These are phyloP conservation scores for Adansonia grandidieri DNA, from an alignment of 441 rosid genomes.

Conservation along the genomic window DNA sequence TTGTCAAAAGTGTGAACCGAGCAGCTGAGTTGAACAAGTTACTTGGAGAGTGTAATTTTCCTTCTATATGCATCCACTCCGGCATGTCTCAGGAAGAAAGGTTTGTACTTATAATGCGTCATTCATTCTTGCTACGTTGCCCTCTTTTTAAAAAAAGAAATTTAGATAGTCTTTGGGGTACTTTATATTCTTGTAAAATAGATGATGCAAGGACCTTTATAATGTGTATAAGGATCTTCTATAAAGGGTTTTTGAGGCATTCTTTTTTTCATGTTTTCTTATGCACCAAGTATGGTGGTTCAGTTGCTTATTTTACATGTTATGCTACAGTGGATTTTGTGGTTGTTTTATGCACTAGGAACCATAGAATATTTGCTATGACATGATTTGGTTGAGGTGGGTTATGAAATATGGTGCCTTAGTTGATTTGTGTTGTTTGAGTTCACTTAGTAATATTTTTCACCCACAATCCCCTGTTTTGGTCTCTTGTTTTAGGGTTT, in stretches of 20 bases:
- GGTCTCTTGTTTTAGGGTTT: neutral
- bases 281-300: neutral
- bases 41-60: constrained; percentile 93
- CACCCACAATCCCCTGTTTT: neutral
- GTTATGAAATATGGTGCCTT: neutral
- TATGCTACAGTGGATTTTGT: neutral
- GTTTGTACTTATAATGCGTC: constrained; percentile 35
- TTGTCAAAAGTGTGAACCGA: constrained; percentile 93
- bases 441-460: neutral
- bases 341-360: neutral
- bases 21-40: constrained; percentile 94
- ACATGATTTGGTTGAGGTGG: neutral
- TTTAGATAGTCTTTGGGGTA: neutral
- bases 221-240: neutral
- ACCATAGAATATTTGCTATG: neutral
- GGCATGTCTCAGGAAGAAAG: constrained; percentile 99
- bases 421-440: neutral
- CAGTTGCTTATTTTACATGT: neutral
- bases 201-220: neutral
- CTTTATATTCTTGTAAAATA: neutral
- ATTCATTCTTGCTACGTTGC: neutral
- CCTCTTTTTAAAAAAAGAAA: too few species aligned
- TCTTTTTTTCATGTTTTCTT: neutral
- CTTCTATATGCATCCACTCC: constrained; percentile 96
- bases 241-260: neutral